phyloP scores from a whole-genome alignment of 208 protist species.

The Tritrichomonas foetus region DNA sequence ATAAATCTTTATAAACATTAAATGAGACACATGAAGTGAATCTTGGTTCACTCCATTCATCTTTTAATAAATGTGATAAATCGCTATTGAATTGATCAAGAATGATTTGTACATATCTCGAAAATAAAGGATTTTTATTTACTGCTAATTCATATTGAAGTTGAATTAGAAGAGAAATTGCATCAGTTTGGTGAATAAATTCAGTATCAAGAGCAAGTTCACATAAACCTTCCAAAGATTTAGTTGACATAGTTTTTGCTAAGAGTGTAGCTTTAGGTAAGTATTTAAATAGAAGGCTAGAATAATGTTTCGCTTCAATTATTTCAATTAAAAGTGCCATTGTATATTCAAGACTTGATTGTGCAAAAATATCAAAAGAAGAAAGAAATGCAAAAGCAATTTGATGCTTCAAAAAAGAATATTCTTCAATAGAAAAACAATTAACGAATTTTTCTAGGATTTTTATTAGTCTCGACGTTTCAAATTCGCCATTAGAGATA shows the following conservation, averaged over 20 bases:
- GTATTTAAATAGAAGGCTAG: background rate
- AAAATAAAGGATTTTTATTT: background rate
- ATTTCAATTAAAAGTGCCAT: background rate
- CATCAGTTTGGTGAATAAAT: background rate
- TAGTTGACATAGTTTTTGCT: background rate
- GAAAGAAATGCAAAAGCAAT: background rate
- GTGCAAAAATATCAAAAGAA: background rate
- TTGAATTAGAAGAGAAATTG: background rate
- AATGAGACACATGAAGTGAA: background rate
- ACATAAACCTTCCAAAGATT: background rate
- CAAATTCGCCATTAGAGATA: background rate
- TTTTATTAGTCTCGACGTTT: background rate
- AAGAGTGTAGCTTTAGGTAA: background rate
- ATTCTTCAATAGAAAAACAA: background rate
- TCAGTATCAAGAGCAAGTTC: background rate
- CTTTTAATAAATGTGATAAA: background rate
- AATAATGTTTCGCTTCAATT: background rate
- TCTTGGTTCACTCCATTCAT: background rate
- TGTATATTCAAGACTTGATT: background rate
- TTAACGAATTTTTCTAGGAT: background rate
- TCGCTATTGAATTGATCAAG: background rate
- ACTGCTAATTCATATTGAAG: background rate
- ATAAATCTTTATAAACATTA: background rate
- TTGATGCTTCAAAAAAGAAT: background rate
- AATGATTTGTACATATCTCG: background rate